Evolutionary conservation across 805 yeast genomes (phyloP).

Genomic region (Wickerhamiella brachini): DNA sequence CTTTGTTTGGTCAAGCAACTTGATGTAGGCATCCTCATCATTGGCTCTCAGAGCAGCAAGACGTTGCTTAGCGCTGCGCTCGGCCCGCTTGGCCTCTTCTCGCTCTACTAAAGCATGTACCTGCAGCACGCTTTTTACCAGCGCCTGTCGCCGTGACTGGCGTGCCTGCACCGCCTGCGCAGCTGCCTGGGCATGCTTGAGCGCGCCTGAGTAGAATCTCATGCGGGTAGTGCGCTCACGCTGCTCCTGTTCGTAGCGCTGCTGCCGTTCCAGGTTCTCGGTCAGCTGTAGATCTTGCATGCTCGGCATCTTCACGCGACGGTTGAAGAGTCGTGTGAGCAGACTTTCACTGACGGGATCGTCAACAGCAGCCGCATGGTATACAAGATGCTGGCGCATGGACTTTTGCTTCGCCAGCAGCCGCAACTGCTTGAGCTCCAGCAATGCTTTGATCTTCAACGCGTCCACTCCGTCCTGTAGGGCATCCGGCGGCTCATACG

Average conservation of each 20-base stretch:
- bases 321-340: slow-evolving; percentile 74
- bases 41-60: slow-evolving; percentile 90
- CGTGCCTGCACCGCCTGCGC: slow-evolving; percentile 15
- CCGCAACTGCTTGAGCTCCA: slow-evolving; percentile 55
- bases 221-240: slow-evolving; percentile 24
- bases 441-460: slow-evolving; percentile 24
- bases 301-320: slow-evolving; percentile 52
- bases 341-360: slow-evolving; percentile 32
- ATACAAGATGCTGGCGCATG: slow-evolving; percentile 66
- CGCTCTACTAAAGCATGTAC: slow-evolving; percentile 68
- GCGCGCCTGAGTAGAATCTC: slow-evolving; percentile 20
- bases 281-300: slow-evolving; percentile 54
- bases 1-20: slow-evolving; percentile 87
- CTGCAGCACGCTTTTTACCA: slow-evolving; percentile 28
- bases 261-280: slow-evolving; percentile 31
- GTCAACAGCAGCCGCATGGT: slow-evolving; percentile 60
- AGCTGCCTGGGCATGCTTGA: slow-evolving; percentile 18
- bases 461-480: slow-evolving; percentile 25
- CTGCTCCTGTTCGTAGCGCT: slow-evolving; percentile 29
- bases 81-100: slow-evolving; percentile 82
- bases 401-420: slow-evolving; percentile 71
- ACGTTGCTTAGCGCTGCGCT: slow-evolving; percentile 93
- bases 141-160: slow-evolving; percentile 10
- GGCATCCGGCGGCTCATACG: slow-evolving; percentile 19
- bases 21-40: slow-evolving; percentile 95